phyloP scores from a whole-genome alignment of 768 basidiomycete species.

The Rickenella mellea region DNA sequence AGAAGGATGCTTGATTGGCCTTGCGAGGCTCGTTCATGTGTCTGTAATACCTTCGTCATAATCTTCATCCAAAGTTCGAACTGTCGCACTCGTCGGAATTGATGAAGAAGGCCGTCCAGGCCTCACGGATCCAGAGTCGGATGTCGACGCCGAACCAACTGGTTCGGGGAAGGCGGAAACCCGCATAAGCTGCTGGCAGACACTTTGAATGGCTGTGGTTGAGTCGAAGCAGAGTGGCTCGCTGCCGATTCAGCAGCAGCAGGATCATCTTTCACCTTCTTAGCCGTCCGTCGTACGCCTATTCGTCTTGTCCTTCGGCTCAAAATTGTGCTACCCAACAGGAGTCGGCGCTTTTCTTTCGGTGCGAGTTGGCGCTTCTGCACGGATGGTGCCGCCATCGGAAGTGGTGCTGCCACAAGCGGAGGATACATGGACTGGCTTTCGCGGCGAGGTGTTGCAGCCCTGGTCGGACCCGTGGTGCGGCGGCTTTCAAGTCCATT shows the following conservation, averaged over 20 bases:
- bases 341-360: constrained; percentile 31
- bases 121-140: constrained; percentile 47
- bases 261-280: constrained; percentile 23
- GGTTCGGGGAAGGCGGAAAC: constrained; percentile 35
- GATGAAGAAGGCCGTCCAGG: constrained; percentile 67
- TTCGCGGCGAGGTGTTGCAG: too few relatives aligned
- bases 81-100: constrained; percentile 42
- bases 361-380: constrained; percentile 26
- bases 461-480: too few relatives aligned
- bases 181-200: constrained; percentile 5
- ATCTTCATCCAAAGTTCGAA: constrained; percentile 78
- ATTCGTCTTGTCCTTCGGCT: constrained; percentile 44
- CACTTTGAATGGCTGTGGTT: constrained; percentile 22
- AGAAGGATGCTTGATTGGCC: constrained; percentile 20
- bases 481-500: too few relatives aligned
- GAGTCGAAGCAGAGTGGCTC: constrained; percentile 28
- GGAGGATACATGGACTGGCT: constrained; percentile 20
- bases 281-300: constrained; percentile 37
- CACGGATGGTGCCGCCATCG: constrained; percentile 37
- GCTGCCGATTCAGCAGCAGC: constrained; percentile 36
- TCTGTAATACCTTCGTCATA: constrained; percentile 92
- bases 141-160: constrained; percentile 38
- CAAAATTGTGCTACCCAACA: constrained; percentile 20
- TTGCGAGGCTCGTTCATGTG: constrained; percentile 62
- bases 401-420: constrained; percentile 21